These are phyloP conservation scores for Daldinia vernicosa DNA, from an alignment of 495 filamentous ascomycete genomes.

Conservation along the genomic window DNA sequence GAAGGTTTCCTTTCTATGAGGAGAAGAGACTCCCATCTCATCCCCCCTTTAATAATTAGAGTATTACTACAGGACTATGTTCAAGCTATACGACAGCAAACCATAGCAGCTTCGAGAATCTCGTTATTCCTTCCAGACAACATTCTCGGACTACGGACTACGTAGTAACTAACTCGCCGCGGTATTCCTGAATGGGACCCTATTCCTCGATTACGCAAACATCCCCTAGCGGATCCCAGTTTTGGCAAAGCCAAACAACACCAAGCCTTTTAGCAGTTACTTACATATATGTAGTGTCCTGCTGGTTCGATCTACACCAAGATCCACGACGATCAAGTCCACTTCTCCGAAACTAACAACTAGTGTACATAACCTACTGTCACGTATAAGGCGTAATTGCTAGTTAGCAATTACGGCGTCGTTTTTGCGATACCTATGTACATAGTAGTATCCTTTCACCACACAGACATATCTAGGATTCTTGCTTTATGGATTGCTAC, in stretches of 20 bases:
- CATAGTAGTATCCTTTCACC: not conserved
- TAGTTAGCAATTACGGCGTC: too few relatives aligned
- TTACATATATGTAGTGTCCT: too few relatives aligned
- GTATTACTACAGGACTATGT: not conserved
- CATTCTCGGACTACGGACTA: not conserved
- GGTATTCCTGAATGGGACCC: not conserved
- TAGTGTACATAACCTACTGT: too few relatives aligned
- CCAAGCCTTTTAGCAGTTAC: not conserved
- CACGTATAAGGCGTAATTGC: too few relatives aligned
- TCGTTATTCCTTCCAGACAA: not conserved
- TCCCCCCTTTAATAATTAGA: not conserved
- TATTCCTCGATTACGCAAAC: conserved; percentile 8
- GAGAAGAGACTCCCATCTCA: not conserved
- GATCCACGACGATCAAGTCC: conserved; percentile 10
- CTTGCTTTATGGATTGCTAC: not conserved
- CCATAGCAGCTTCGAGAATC: not conserved
- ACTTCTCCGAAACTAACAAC: not conserved
- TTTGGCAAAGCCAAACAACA: conserved; percentile 12
- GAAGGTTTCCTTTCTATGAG: not conserved
- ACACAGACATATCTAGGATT: not conserved
- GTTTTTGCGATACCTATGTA: too few relatives aligned
- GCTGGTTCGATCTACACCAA: not conserved
- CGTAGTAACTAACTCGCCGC: not conserved
- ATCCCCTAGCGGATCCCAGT: not conserved
- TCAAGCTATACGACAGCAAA: not conserved